Base-by-base conservation (phyloP, 345 rosid species). In the Gossypium australe region DNA sequence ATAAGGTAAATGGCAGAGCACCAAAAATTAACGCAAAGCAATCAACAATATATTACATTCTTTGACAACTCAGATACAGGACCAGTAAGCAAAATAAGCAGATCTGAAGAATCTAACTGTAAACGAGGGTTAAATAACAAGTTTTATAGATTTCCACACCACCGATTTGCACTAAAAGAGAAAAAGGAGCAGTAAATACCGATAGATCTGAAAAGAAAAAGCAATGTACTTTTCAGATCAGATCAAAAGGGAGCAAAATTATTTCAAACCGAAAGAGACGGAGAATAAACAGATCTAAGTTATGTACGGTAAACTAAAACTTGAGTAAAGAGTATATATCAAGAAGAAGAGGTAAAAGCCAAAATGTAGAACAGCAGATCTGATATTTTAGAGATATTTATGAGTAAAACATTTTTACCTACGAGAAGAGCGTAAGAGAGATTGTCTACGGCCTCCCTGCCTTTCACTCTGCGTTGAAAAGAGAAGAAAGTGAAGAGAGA, bases 391-490 rank as follows among this genome's bases (percentile, higher is more conserved):
- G 3, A 11, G 3, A 53, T 2, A 29, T 13, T 22, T 47, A 3
- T 11, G 2, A 11, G 65, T 4, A 0, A 20, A 2, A 57, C 3
- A 1, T 14, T 8, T 10, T 29, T 22, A 70, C 74, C 66, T 59
- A 10, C 3, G 34, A 29, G 17, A 52, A 17, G 63, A 20, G 22
- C 29, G 61, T 6, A 77, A 80, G 68, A 71, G 2, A 11, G 71
- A 70, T 51, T 47, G n/a, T 67, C 44, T 74, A 80, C 78, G 41
- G 24, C 41, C 41, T n/a, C 81, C 76, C 86, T 77, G 80, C 82
- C 86, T 75, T 77, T 78, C 75, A 66, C 81, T 80, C 78, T 72
- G 64, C 70, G 59, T 75, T 34, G 77, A 78, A 48, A 58, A 44
- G 72, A 73, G 71, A 68, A 48, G 52, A 55, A 72, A 73, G 71